Conservation (phyloP, 2,329 filamentous ascomycete species). For the Colletotrichum musicola region DNA sequence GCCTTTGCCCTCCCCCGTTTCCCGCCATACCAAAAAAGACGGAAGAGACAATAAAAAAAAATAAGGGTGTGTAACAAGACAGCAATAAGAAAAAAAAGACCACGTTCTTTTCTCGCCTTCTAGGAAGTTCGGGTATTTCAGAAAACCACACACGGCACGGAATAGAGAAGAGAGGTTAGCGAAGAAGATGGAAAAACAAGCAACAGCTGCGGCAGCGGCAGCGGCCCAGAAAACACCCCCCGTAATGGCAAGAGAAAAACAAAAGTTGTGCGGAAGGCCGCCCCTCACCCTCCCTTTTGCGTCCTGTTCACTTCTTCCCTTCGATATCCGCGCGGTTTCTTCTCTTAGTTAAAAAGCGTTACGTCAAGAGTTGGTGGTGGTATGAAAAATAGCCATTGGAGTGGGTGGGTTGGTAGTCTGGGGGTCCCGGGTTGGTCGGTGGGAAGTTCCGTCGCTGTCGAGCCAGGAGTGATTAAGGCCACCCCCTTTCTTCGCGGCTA, state of each 20-base stretch:
- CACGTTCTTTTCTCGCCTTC: constrained; percentile 36
- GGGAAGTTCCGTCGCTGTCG: constrained; percentile 2
- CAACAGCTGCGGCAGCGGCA: not conserved
- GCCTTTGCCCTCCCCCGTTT: constrained; percentile 13
- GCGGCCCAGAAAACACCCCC: constrained; percentile 16
- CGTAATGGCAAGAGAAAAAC: not conserved
- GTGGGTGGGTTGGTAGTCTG: not conserved
- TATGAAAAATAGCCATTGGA: constrained; percentile 13
- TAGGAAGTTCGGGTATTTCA: constrained; percentile 41
- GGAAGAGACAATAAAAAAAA: not conserved
- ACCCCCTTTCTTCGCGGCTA: not conserved
- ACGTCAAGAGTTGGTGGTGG: constrained; percentile 14
- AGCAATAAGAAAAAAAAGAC: constrained; percentile 25
- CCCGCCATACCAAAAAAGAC: not conserved
- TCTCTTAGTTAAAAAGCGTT: constrained; percentile 31
- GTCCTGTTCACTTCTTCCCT: not conserved
- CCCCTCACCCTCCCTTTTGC: not conserved
- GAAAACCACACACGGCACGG: constrained; percentile 30
- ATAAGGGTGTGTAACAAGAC: not conserved
- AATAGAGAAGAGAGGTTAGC: constrained; percentile 23
- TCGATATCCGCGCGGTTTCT: not conserved
- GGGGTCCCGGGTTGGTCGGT: not conserved
- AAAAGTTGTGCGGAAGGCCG: constrained; percentile 7
- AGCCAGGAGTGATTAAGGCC: not conserved
- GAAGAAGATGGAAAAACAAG: not conserved